These are phyloP conservation scores for Pluteus cervinus DNA, from an alignment of 768 basidiomycete species.

Conservation along the genomic window DNA sequence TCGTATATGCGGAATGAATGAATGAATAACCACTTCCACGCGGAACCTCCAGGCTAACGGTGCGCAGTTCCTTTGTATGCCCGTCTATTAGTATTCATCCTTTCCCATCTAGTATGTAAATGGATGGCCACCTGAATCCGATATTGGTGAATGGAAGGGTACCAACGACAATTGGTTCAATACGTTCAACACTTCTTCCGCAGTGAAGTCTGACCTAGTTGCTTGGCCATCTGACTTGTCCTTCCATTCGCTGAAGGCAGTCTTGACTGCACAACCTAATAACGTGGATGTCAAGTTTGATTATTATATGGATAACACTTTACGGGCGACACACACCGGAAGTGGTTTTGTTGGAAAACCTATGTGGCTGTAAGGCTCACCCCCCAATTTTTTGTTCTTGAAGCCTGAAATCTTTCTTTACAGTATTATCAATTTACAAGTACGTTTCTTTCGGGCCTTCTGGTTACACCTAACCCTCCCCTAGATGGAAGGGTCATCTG, in stretches of 20 bases:
- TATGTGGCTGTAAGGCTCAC: conserved; percentile 31
- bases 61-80: conserved; percentile 9
- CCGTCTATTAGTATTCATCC: too few relatives aligned
- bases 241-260: conserved; percentile 36
- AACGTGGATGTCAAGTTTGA: conserved; percentile 32
- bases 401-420: background rate
- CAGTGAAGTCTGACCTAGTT: conserved; percentile 32
- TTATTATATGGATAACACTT: conserved; percentile 33
- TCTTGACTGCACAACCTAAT: conserved; percentile 31
- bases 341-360: conserved; percentile 34
- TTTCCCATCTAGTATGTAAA: conserved; percentile 24
- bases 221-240: conserved; percentile 36
- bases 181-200: conserved; percentile 39
- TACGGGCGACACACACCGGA: conserved; percentile 31
- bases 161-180: conserved; percentile 38
- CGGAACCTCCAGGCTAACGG: conserved; percentile 32
- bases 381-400: background rate
- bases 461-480: background rate
- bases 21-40: too few relatives aligned
- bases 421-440: conserved; percentile 40
- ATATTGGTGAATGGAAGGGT: conserved; percentile 43
- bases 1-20: too few relatives aligned
- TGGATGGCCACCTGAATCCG: conserved; percentile 37
- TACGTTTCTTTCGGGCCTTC: conserved; percentile 6
- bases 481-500: conserved; percentile 42